Evolutionary conservation across 352 stramenopile species (phyloP).

Genomic region (Globisporangium carolinianum): DNA sequence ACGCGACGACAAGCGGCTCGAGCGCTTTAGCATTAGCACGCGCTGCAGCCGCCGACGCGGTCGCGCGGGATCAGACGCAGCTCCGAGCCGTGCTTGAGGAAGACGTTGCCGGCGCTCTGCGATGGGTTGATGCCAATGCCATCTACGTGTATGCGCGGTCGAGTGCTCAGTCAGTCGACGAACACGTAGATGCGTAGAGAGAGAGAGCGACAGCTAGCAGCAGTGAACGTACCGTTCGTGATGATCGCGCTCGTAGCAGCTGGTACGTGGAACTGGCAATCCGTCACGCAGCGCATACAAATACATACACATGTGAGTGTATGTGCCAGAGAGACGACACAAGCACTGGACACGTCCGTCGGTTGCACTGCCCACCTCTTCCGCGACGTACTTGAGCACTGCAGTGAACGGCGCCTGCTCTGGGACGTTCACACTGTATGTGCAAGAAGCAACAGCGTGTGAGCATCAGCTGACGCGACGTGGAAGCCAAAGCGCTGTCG

Average conservation of each 20-base stretch:
- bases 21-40: not conserved
- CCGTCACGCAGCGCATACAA: not conserved
- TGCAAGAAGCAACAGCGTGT: not conserved
- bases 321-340: constrained; percentile 4
- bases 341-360: too few relatives aligned
- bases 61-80: constrained; percentile 80
- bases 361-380: constrained; percentile 27
- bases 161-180: not conserved
- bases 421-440: constrained; percentile 59
- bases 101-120: constrained; percentile 78
- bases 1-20: too few relatives aligned
- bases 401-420: constrained; percentile 79
- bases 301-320: constrained; percentile 1
- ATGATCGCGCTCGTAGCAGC: constrained; percentile 83
- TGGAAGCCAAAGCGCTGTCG: not conserved
- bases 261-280: constrained; percentile 63
- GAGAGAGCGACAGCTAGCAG: not conserved
- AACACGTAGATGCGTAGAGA: not conserved
- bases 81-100: constrained; percentile 81
- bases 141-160: constrained; percentile 24
- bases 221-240: constrained; percentile 51
- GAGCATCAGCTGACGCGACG: too few relatives aligned
- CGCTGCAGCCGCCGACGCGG: constrained; percentile 45
- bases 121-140: constrained; percentile 83
- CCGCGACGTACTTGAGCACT: constrained; percentile 81